Evolutionary conservation across 1,139 yeast genomes (phyloP), one percentile per base, ranked within the genome.

Genomic region (Pichia sp.): DNA sequence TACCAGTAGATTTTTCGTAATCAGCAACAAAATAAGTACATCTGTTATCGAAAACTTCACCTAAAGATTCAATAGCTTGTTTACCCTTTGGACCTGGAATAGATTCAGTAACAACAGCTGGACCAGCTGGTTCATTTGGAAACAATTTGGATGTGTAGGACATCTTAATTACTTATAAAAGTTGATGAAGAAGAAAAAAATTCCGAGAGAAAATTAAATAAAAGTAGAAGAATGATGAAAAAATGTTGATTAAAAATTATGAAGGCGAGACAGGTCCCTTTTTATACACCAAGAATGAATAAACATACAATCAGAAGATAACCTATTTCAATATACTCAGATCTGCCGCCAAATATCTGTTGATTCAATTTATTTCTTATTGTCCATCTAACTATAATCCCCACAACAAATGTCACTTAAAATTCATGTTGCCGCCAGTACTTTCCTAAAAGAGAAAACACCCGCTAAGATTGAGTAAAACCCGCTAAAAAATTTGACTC

Each of bases 21-120:
- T 83, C 90, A 44, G 78, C 82, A 46, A 80, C 67, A 61, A 81
- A 81, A 67, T 82, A 79, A 36, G 80, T 79, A 39, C 87, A 79
- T 59, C 83, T 70, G 48, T 80, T 65, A 57, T 83, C 90, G 54
- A 78, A 80, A 12, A 77, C 78, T 51, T 73, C 62, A 54, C 71
- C 71, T 51, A 84, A 73, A 26, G 74, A 59, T 44, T 67, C 66
- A 51, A 77, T 64, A 33, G 65, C 71, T 22, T 49, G 47, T 55
- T 68, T 60, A 47, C 80, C 70, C 55, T 70, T 66, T 24, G 89
- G 86, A 37, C 92, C 90, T 37, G 90, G 90, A 51, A 80, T 67
- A 11, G 68, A 60, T 32, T 64, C 56, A 12, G 83, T 68, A 48
- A 63, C 70, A 40, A 83, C 69, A 10, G 61, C 57, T 37, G 94